Evolutionary conservation across 2,329 filamentous ascomycete genomes (phyloP).

Genomic region (Dothiorella sarmentorum): DNA sequence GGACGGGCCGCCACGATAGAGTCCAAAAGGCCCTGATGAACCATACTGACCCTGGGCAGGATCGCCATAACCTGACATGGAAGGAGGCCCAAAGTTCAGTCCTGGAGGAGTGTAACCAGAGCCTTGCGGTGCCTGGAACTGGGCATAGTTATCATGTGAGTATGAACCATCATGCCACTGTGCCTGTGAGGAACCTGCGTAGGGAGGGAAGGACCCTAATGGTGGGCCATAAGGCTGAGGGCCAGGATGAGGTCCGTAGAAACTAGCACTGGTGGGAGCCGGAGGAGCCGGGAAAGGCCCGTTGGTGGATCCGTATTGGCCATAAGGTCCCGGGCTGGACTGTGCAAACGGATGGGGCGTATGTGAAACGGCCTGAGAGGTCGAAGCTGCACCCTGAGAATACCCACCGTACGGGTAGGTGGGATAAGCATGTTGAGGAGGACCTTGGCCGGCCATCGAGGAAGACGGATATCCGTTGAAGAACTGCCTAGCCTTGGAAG

Average conservation of each 20-base stretch:
- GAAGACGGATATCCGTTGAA: slow-evolving; percentile 29
- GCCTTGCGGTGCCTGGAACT: not conserved
- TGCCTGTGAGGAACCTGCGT: slow-evolving; percentile 5
- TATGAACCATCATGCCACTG: slow-evolving; percentile 9
- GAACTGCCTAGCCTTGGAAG: slow-evolving; percentile 44
- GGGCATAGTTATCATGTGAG: not conserved
- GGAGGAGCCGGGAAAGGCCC: slow-evolving; percentile 39
- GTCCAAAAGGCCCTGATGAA: slow-evolving; percentile 4
- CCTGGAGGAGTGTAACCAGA: slow-evolving; percentile 1
- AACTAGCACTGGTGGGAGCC: slow-evolving; percentile 22
- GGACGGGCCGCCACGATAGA: not conserved
- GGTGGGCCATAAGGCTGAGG: not conserved
- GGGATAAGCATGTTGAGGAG: slow-evolving; percentile 25
- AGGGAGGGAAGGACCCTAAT: not conserved
- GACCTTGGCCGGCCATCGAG: slow-evolving; percentile 22
- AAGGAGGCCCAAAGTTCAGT: not conserved
- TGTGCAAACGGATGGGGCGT: slow-evolving; percentile 27
- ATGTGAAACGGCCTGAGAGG: slow-evolving; percentile 35
- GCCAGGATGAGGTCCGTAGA: not conserved
- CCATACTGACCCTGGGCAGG: slow-evolving; percentile 20
- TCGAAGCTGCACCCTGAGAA: slow-evolving; percentile 36
- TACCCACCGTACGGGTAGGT: slow-evolving; percentile 34
- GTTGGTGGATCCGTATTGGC: slow-evolving; percentile 30
- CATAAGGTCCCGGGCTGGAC: slow-evolving; percentile 36
- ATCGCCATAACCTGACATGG: slow-evolving; percentile 20